Conservation (phyloP, 176 grass and related monocot genomes). For the Carex scoparia region DNA sequence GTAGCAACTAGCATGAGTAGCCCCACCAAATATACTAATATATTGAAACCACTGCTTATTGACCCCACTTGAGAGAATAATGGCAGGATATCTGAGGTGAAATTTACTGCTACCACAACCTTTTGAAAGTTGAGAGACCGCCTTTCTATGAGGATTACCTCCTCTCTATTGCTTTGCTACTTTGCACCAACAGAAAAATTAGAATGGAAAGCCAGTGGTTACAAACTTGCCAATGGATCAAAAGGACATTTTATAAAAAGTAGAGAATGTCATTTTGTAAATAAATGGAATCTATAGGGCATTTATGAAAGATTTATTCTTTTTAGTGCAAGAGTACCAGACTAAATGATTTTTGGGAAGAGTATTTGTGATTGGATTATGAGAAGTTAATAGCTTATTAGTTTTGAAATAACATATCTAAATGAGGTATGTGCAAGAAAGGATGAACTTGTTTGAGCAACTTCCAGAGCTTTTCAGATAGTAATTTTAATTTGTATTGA, state of each 20-base stretch:
- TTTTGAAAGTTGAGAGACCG: conserved; percentile 4
- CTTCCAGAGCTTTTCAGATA: background rate
- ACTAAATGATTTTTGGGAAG: background rate
- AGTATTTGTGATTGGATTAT: background rate
- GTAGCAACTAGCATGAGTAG: conserved; percentile 12
- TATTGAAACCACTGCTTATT: background rate
- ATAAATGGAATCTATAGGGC: conserved; percentile 5
- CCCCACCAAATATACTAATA: conserved; percentile 17
- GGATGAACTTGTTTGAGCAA: background rate
- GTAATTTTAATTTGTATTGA: background rate
- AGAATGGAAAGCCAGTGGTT: background rate
- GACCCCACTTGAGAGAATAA: conserved; percentile 18
- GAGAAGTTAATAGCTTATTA: background rate
- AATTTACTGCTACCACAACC: background rate
- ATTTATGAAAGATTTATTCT: conserved; percentile 1
- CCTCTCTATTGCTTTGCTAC: background rate
- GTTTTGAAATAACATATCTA: conserved; percentile 5
- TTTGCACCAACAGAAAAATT: background rate
- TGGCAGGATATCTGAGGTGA: background rate
- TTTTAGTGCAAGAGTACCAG: background rate
- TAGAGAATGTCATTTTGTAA: background rate
- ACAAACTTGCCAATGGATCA: background rate
- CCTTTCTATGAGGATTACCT: background rate
- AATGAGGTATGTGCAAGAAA: background rate
- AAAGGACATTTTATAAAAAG: background rate